Base-by-base conservation (phyloP, 2,329 filamentous ascomycete species). In the Trichoderma sp. region DNA sequence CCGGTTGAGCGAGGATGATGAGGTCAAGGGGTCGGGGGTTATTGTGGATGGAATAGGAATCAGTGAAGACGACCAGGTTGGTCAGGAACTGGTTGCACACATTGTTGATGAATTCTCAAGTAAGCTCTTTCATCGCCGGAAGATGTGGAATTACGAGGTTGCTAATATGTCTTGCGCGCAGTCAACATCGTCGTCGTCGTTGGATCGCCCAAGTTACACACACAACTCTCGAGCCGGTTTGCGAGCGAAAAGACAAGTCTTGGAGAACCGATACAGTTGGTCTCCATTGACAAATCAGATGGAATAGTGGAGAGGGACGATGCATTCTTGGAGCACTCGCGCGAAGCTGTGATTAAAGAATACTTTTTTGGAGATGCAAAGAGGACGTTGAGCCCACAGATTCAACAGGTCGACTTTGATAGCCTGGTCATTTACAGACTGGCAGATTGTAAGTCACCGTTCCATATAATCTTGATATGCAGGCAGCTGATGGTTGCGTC, bases 291-390 rank as follows among this genome's bases (percentile, higher is more conserved):
- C 70, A 93, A 93, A 76, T 96, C 93, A 0, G 92, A 92, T 39
- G 95, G 95, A 27, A 93, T 92, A 42, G 92, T 92, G 1, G 88
- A 92, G 74, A 86, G 92, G 57, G 90, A 93, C 70, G 87, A 90
- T 42, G 76, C 81, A 0, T 96, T 92, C 77, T 88, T 94, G 84
- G 91, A 92, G 73, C 84, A 88, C 17, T 80, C 87, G 5, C 87
- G 91, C 53, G 92, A 96, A 74, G 87, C 90, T 0, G 87, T 91
- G 60, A 93, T 97, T 63, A 90, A 91, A 72, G 90, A 94, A 73
- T 99, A 99, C 79, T 99, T 99, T 81, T 99, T 97, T 76, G 95
- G 95, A 10, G 90, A 92, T 70, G 80, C 86, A 1, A 89, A 88
- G 70, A 87, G 91, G 68, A 91, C 92, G 0, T 83, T 99, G 2